A percentile compares a stretch with the other conserved stretches of the same genome.
These are phyloP conservation scores for Debaryomyces sp. DNA, from an alignment of 1,139 yeast genomes.

Conservation along the genomic window DNA sequence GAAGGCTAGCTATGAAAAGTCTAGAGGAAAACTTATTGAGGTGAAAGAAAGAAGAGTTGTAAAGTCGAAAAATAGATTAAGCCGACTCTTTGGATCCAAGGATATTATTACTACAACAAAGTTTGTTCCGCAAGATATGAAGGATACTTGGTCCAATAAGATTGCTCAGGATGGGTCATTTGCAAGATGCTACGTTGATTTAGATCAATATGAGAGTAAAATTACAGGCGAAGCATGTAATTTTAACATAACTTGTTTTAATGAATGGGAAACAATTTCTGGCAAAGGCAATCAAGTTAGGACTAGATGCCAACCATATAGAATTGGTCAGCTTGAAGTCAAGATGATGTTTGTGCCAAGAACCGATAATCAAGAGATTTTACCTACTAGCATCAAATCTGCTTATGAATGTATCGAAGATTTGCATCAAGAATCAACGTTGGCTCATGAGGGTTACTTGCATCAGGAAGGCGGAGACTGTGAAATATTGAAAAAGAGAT, in stretches of 20 bases:
- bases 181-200: slow-evolving; percentile 71
- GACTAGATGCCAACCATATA: slow-evolving; percentile 53
- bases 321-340: slow-evolving; percentile 68
- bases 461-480: slow-evolving; percentile 84
- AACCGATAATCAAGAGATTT: slow-evolving; percentile 53
- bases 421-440: slow-evolving; percentile 39
- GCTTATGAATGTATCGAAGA: slow-evolving; percentile 58
- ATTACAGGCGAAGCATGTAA: slow-evolving; percentile 56
- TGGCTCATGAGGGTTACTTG: slow-evolving; percentile 59
- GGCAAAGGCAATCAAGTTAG: slow-evolving; percentile 31
- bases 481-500: slow-evolving; percentile 61
- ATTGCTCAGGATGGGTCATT: slow-evolving; percentile 88
- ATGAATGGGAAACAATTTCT: slow-evolving; percentile 72
- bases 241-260: slow-evolving; percentile 64
- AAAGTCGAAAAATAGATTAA: slow-evolving; percentile 46
- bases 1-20: slow-evolving; percentile 63
- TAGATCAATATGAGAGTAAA: slow-evolving; percentile 59
- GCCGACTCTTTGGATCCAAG: slow-evolving; percentile 53
- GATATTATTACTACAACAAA: slow-evolving; percentile 55
- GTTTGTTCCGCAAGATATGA: slow-evolving; percentile 51
- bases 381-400: slow-evolving; percentile 66
- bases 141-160: slow-evolving; percentile 58
- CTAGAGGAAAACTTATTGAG: slow-evolving; percentile 56
- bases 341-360: slow-evolving; percentile 75
- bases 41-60: slow-evolving; percentile 56